Percentiles rank a stretch among this genome's conserved stretches.
Conservation (phyloP, 805 yeast species). For the Ascoidea tarda region DNA sequence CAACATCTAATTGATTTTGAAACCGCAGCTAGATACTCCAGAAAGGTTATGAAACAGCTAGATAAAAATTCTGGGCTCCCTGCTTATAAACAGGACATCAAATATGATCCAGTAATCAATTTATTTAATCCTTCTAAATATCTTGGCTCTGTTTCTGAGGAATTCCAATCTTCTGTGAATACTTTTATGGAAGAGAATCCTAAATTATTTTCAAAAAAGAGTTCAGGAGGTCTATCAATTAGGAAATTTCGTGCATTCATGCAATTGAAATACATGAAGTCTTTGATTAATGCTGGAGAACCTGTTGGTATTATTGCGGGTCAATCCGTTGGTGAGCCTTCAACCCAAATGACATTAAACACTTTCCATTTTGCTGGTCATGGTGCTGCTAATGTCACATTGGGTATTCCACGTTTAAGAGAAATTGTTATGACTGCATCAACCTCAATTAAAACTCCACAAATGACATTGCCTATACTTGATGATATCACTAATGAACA, state of each 20-base stretch:
- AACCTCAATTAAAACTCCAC: slow-evolving; percentile 92
- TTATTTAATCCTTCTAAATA: slow-evolving; percentile 80
- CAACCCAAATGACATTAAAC: slow-evolving; percentile 96
- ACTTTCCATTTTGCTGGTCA: slow-evolving; percentile 99
- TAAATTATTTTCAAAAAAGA: slow-evolving; percentile 35
- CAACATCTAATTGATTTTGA: slow-evolving; percentile 71
- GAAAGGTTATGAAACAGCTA: slow-evolving; percentile 60
- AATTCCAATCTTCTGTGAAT: slow-evolving; percentile 72
- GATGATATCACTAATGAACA: slow-evolving; percentile 69
- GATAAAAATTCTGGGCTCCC: slow-evolving; percentile 45
- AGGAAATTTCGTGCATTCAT: slow-evolving; percentile 90
- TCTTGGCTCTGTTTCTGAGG: slow-evolving; percentile 87
- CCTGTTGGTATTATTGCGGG: slow-evolving; percentile 97
- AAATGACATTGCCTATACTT: slow-evolving; percentile 84
- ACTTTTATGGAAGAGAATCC: slow-evolving; percentile 43
- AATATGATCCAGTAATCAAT: slow-evolving; percentile 82
- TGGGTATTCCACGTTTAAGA: slow-evolving; percentile 99
- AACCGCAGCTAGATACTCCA: slow-evolving; percentile 63
- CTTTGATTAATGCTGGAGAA: slow-evolving; percentile 92
- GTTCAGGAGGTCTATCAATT: slow-evolving; percentile 12
- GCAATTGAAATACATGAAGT: slow-evolving; percentile 97
- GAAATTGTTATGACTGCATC: slow-evolving; percentile 99
- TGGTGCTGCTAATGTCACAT: slow-evolving; percentile 98
- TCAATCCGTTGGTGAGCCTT: slow-evolving; percentile 97
- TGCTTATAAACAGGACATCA: slow-evolving; percentile 45